phyloP scores from a whole-genome alignment of 108 stramenopile species.

The Cyclostephanos tholiformis region DNA sequence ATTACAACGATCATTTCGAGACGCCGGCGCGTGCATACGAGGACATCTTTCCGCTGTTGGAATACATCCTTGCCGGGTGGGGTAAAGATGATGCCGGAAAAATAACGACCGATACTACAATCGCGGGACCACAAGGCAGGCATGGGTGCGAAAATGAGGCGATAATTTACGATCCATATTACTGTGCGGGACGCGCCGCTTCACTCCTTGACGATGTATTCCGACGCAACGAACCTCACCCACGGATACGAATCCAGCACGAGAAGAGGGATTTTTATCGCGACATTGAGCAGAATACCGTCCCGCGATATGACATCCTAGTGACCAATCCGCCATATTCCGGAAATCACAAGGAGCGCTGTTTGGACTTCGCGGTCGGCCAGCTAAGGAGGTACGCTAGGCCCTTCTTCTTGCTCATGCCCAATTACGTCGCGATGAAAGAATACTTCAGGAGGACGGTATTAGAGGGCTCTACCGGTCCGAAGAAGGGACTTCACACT shows the following conservation, averaged over 20 bases:
- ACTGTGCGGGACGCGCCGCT: constrained; percentile 67
- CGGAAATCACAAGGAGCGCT: constrained; percentile 82
- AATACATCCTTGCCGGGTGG: constrained; percentile 1
- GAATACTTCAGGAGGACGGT: constrained; percentile 65
- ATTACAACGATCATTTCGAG: constrained; percentile 12
- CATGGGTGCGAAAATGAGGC: not conserved
- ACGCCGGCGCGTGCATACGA: constrained; percentile 9
- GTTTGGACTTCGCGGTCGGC: constrained; percentile 66
- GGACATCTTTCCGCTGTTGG: constrained; percentile 26
- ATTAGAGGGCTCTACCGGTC: constrained; percentile 13
- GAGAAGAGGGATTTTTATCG: constrained; percentile 85
- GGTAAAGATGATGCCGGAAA: constrained; percentile 1
- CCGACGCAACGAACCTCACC: constrained; percentile 25
- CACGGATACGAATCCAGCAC: constrained; percentile 66
- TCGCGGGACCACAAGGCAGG: constrained; percentile 11
- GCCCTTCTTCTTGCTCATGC: constrained; percentile 87
- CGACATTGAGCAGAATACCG: constrained; percentile 57
- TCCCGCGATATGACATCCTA: constrained; percentile 74
- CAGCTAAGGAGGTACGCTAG: constrained; percentile 31
- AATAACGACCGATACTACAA: constrained; percentile 15
- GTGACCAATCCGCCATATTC: constrained; percentile 93
- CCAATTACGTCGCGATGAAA: constrained; percentile 81
- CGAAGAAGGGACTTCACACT: constrained; percentile 44
- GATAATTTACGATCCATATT: constrained; percentile 83
- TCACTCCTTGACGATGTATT: constrained; percentile 26